phyloP scores from a whole-genome alignment of 176 grass and related monocot genomes.

The Bolboschoenus planiculmis region DNA sequence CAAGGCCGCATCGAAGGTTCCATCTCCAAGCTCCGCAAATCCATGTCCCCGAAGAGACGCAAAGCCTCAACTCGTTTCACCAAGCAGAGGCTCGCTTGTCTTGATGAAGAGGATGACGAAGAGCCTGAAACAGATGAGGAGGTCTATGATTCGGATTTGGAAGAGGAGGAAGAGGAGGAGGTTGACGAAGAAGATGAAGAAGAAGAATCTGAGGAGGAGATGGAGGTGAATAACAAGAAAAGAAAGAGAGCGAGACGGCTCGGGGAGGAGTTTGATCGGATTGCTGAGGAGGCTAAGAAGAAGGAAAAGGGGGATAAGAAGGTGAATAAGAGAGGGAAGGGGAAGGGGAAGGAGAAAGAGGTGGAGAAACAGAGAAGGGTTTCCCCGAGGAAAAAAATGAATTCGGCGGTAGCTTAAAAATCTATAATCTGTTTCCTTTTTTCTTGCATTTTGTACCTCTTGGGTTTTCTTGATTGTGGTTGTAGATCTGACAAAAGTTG shows the following conservation, averaged over 20 bases:
- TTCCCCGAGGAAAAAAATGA: slow-evolving; percentile 31
- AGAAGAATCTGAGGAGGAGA: not conserved
- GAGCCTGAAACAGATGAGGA: slow-evolving; percentile 26
- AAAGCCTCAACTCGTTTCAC: slow-evolving; percentile 10
- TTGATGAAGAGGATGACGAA: slow-evolving; percentile 31
- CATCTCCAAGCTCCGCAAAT: slow-evolving; percentile 62
- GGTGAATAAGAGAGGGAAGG: slow-evolving; percentile 12
- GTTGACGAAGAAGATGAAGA: slow-evolving; percentile 28
- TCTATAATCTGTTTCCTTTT: not conserved
- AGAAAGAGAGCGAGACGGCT: slow-evolving; percentile 57
- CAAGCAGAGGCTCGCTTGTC: slow-evolving; percentile 23
- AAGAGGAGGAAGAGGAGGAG: slow-evolving; percentile 5
- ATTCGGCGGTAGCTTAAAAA: not conserved
- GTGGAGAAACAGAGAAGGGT: slow-evolving; percentile 21
- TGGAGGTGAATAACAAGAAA: slow-evolving; percentile 14
- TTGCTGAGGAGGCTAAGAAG: slow-evolving; percentile 29
- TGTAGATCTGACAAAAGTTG: not conserved
- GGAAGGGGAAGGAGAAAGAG: slow-evolving; percentile 8
- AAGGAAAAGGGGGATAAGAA: not conserved
- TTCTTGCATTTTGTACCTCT: not conserved
- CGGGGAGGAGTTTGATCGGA: slow-evolving; percentile 54
- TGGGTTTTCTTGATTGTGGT: not conserved
- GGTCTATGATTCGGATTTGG: not conserved
- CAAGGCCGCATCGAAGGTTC: slow-evolving; percentile 86
- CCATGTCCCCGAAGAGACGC: slow-evolving; percentile 21